Evolutionary conservation across 1,284 basidiomycete species (phyloP).

Genomic region (Anthracocystis setariae): DNA sequence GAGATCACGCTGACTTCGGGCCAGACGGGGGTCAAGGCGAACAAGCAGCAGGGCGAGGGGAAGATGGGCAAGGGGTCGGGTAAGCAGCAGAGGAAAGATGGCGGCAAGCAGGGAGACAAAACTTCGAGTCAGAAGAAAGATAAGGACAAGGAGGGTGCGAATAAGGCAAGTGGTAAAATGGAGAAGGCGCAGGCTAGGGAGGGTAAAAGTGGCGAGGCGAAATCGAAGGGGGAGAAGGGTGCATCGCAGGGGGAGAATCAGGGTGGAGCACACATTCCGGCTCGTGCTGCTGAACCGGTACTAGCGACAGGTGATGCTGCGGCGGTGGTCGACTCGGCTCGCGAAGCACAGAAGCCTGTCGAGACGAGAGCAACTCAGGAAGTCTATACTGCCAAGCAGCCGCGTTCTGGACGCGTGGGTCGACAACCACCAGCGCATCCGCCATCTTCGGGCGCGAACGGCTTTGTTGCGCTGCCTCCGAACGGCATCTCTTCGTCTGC

Average conservation of each 20-base stretch:
- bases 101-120: constrained; percentile 5
- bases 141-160: constrained; percentile 1
- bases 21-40: neutral
- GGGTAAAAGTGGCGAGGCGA: neutral
- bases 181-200: constrained; percentile 8
- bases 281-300: neutral
- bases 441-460: neutral
- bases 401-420: neutral
- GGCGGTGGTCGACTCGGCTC: no score
- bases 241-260: neutral
- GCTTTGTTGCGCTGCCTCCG: neutral
- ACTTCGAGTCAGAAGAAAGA: constrained; percentile 5
- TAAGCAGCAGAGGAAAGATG: constrained; percentile 16
- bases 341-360: no score
- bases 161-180: no score
- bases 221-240: constrained; percentile 2
- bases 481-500: no score
- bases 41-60: constrained; percentile 2
- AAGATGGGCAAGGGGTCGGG: constrained; percentile 15
- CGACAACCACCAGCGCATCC: neutral
- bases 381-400: neutral
- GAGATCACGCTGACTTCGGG: constrained; percentile 41
- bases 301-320: neutral
- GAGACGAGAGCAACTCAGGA: neutral
- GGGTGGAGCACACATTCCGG: neutral